Evolutionary conservation across 2,329 filamentous ascomycete genomes (phyloP), one percentile per base, ranked within the genome.

Genomic region (Calonectria hongkongensis): DNA sequence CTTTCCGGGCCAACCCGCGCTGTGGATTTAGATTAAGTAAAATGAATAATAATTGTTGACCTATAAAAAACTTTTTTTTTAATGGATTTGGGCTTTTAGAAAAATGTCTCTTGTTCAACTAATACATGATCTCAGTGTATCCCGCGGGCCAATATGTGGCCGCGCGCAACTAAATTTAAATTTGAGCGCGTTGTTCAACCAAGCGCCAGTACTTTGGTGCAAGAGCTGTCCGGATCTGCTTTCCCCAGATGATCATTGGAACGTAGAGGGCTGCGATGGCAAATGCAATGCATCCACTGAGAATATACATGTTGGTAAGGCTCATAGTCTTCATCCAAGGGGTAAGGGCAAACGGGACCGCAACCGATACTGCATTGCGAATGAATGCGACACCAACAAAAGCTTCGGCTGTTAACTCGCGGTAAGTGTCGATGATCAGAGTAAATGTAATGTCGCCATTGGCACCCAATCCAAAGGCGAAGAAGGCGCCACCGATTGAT

Each of bases 401-500:
- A 0, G 82, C 77, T 48, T 82, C 78, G 0, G 78, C 78, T 1
- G 77, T 79, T 2, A 79, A 75, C 50, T 79, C 77, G 2, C 76
- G 76, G 48, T 85, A 86, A 5, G 82, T 81, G 60, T 85, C 84
- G 25, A 85, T 83, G 8, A 85, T 73, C 8, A 84, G 64, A 0
- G 82, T 85, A 33, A 85, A 81, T 1, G 77, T 76, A 0, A 83
- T 83, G 6, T 86, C 84, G 2, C 81, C 79, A 6, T 83, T 84
- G 41, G 83, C 80, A 2, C 85, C 84, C 0, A 86, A 76, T 0
- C 84, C 85, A 63, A 85, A 84, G 0, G 82, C 82, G 41, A 84
- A 86, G 5, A 86, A 71, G 0, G 78, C 83, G 2, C 83, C 82
- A 0, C 81, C 85, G 0, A 86, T 74, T 1, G 81, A 84, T 0